Evolutionary conservation across 176 grass and related monocot genomes (phyloP), one percentile per base, ranked within the genome.

Genomic region (Bonia amplexicaulis): DNA sequence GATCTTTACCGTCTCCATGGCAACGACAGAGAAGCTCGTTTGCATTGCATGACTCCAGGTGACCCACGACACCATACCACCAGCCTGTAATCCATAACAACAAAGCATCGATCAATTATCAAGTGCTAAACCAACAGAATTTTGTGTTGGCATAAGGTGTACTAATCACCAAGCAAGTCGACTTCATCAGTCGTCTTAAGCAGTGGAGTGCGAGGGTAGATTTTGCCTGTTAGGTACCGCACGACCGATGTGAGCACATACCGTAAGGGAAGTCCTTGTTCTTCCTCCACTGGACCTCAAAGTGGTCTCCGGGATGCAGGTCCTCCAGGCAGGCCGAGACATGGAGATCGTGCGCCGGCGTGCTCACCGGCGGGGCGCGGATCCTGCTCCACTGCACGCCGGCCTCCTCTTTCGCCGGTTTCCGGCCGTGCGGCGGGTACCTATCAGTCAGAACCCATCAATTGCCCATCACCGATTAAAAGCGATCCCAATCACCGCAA

Each of bases 241-340:
- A 49, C 4, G 47, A 14, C 4, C 12, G 47, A 49, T 12, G 12
- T 10, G 14, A 20, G 40, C 39, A 31, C 71, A 6, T 90, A 97
- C 94, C 94, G 60, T 92, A 97, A 41, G 94, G 94, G 66, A 92
- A 97, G n/a, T 97, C 92, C 79, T 97, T 90, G 88, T 89, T 97
- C 84, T 89, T 97, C 70, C 94, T 86, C 94, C 94, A 97, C 74
- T 97, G 94, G 66, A 97, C 92, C 84, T 97, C 94, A 39, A 97
- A 94, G 65, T 94, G 90, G 59, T 94, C 88, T 4, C 90, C 92
- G 0, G 94, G 94, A 17, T 78, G 75, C 22, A 97, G 78, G 40
- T 83, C 84, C 35, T 85, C 87, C 48, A 94, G 37, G 87, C 94
- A 92, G 80, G 76, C 78, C 0, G 94, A 94, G 22, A 53, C 73